Base-by-base conservation (phyloP, 208 protist genomes). In the Crithidia bombi region DNA sequence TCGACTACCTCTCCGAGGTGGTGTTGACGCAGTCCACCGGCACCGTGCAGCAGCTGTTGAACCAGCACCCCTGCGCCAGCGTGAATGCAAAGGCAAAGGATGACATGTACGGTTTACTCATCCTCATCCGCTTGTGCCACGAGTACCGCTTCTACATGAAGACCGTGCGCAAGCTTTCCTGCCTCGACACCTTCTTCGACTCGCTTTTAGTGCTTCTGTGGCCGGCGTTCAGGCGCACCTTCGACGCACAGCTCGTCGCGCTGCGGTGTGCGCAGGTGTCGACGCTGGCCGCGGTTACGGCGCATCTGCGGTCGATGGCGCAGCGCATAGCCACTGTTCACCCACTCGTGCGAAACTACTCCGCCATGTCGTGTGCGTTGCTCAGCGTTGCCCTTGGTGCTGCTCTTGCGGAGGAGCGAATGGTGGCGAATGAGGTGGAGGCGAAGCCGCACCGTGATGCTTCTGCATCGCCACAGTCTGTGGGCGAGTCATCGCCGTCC, bases 111-210 rank as follows among this genome's bases (percentile, higher is more conserved):
- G 91, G 91, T 14, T 65, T 96, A 14, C 62, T 96, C 15, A 66
- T 86, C 17, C 65, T 96, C 23, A 91, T 96, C 55, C 81, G 90
- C 9, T 50, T 91, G 23, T 95, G 90, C 54, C 76, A 91, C 75
- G 87, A 93, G 55, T 95, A 89, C 63, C 80, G 83, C 50, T 85
- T 75, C 26, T 74, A 89, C 30, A 95, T 95, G 90, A 84, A 83
- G 41, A 74, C 82, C 51, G 77, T 72, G 23, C 78, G 90, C 9
- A 74, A 83, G 51, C 74, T 95, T 14, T 78, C 79, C 11, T 95
- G 90, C 54, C 78, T 95, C 3, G 87, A 95, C 65, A 67, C 81
- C n/a, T 91, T 95, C 51, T 95, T 89, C 59, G 85, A 92, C 65
- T 90, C 90, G 2, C 57, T 95, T 15, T 69, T 95, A 0, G 56